Evolutionary conservation across 257 asterid genomes (phyloP).

Genomic region (Ocimum tenuiflorum): DNA sequence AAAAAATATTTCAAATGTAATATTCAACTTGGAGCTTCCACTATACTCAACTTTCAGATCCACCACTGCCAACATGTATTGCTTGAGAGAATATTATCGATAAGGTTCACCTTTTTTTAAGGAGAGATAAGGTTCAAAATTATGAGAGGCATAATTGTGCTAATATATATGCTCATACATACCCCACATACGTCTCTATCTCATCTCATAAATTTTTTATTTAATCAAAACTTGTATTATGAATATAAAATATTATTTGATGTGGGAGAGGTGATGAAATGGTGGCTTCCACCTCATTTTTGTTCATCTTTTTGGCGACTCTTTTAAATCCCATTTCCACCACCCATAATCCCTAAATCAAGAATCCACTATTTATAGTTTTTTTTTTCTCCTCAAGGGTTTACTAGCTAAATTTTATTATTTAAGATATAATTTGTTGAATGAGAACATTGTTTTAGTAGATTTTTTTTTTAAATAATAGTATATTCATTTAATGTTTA

Average conservation of each 20-base stretch:
- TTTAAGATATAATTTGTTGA: too few species aligned
- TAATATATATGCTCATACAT: not conserved
- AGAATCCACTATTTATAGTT: conserved; percentile 16
- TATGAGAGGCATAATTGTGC: conserved; percentile 1
- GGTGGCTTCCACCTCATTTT: conserved; percentile 29
- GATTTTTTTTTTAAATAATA: too few species aligned
- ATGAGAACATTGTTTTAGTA: too few species aligned
- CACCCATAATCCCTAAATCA: conserved; percentile 21
- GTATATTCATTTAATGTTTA: too few species aligned
- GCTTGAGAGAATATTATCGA: too few species aligned
- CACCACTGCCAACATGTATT: too few species aligned
- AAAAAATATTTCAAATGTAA: too few species aligned
- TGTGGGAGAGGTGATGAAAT: conserved; percentile 22
- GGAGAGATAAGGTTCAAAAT: too few species aligned
- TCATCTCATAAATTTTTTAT: not conserved
- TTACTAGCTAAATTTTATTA: not conserved
- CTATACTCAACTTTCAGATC: too few species aligned
- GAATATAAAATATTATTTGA: not conserved
- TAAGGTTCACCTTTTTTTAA: too few species aligned
- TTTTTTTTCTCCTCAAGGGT: conserved; percentile 7
- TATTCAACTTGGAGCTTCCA: too few species aligned
- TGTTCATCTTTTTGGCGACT: conserved; percentile 18
- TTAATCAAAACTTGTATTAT: not conserved
- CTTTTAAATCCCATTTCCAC: conserved; percentile 20
- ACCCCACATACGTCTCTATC: not conserved